Base-by-base conservation (phyloP, 2,329 filamentous ascomycete genomes). In the Arthrobotrys conoides region DNA sequence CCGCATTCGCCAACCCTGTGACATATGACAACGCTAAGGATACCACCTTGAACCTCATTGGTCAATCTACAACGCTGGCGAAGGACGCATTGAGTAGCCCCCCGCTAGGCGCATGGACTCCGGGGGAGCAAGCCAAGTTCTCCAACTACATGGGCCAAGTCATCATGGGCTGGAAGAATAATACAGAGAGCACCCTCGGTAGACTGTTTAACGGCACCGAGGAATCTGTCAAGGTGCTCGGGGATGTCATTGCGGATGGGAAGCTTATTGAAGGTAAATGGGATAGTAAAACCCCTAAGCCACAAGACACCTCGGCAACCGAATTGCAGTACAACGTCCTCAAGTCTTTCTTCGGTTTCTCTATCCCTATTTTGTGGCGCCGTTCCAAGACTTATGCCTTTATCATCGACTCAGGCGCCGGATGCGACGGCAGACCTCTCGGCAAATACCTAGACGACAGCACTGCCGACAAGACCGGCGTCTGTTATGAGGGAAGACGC, bases 341-440 rank as follows among this genome's bases (percentile, higher is more conserved):
- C 2, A 46, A 46, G 16, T 46, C 41, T 2, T 46, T 46, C n/a
- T 16, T 5, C 41, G 41, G 4, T 2, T n/a, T 46, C 14, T 46
- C 12, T 6, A 46, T 46, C 14, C 41, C 41, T 2, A n/a, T 6
- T 6, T 12, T 46, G 6, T 85, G 84, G 84, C 71, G 73, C 12
- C 63, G 61, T 33, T 82, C 83, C 4, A 76, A 79, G 3, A 78
- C 73, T 8, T 80, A 81, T 22, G 81, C 82, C 12, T 85, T 85
- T 53, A 68, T 85, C 49, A 64, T 85, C 48, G 83, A 84, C 81
- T 82, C 83, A n/a, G 84, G 83, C 41, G 61, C 61, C 27, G 75
- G 49, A 49, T 85, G 83, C 79, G 71, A 73, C 61, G 61, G 71
- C 53, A 73, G 81, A 22, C 81, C 82, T 1, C 30, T 81, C 6